Conservation (phyloP, 2,329 filamentous ascomycete genomes). For the Magnaporthiopsis rhizophila region DNA sequence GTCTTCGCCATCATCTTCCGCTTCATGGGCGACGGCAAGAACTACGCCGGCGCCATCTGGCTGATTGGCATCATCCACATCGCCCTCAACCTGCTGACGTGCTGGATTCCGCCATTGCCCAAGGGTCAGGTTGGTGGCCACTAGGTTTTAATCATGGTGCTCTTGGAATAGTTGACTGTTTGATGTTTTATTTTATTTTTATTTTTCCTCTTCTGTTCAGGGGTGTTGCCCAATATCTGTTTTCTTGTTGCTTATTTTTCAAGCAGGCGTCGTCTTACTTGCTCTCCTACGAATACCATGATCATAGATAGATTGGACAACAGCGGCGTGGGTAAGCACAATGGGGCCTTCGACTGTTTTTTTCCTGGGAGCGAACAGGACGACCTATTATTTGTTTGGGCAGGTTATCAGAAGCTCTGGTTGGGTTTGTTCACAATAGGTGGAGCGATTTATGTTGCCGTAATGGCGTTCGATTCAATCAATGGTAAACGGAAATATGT, state of each 20-base stretch:
- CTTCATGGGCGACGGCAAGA: constrained; percentile 52
- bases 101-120: constrained; percentile 47
- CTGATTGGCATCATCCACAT: constrained; percentile 74
- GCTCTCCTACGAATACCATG: background rate
- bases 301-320: too few species aligned
- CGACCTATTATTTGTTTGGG: too few species aligned
- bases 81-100: constrained; percentile 56
- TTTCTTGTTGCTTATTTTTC: background rate
- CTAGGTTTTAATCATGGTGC: constrained; percentile 13
- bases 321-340: too few species aligned
- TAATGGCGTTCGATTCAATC: too few species aligned
- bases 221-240: too few species aligned
- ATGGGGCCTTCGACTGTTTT: too few species aligned
- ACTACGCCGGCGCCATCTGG: constrained; percentile 69
- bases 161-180: background rate
- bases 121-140: constrained; percentile 42
- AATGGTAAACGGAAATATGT: too few species aligned
- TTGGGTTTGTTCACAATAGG: too few species aligned
- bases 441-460: too few species aligned
- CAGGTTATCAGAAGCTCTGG: too few species aligned
- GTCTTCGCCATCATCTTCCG: constrained; percentile 79
- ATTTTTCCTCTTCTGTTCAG: background rate
- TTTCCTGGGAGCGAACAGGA: too few species aligned
- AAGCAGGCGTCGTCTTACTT: background rate
- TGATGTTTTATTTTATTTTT: background rate